A percentile compares a stretch with the other conserved stretches of the same genome.
Conservation (phyloP, 768 basidiomycete genomes). For the Auriscalpium orientale region DNA sequence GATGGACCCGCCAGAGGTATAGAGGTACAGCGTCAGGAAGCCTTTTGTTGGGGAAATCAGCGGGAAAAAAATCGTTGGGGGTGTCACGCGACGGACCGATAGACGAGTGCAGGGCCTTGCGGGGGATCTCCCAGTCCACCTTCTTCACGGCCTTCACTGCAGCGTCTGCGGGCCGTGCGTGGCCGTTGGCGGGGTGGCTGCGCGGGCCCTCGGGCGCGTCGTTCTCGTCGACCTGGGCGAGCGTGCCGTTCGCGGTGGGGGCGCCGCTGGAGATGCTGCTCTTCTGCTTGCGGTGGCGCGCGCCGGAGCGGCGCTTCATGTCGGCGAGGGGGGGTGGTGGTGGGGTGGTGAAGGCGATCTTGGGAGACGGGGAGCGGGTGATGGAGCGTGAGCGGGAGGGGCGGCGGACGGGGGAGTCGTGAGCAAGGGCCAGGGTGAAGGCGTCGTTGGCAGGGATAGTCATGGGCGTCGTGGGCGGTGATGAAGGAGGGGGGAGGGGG, state of each 20-base stretch:
- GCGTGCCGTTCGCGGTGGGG: slow-evolving; percentile 1
- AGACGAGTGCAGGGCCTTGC: slow-evolving; percentile 81
- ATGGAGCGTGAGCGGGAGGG: slow-evolving; percentile 15
- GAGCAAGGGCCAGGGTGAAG: slow-evolving; percentile 13
- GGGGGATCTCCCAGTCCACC: slow-evolving; percentile 84
- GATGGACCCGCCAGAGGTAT: slow-evolving; percentile 40
- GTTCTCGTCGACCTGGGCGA: slow-evolving; percentile 13
- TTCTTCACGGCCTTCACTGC: slow-evolving; percentile 3
- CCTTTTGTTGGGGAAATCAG: slow-evolving; percentile 29
- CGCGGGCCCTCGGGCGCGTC: slow-evolving; percentile 6
- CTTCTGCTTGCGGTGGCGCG: slow-evolving; percentile 12
- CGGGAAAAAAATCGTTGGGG: not conserved
- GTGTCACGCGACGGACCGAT: slow-evolving; percentile 54
- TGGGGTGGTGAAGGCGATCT: slow-evolving; percentile 12
- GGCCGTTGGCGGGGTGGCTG: slow-evolving; percentile 4
- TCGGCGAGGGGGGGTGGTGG: slow-evolving; percentile 7
- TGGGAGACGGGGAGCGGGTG: slow-evolving; percentile 16
- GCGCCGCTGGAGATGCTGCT: slow-evolving; percentile 6
- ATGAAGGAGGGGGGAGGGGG: not conserved
- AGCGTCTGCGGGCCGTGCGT: not conserved
- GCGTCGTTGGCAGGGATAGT: slow-evolving; percentile 14
- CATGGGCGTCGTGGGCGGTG: not conserved
- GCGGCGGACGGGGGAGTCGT: slow-evolving; percentile 13
- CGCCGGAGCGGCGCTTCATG: slow-evolving; percentile 9
- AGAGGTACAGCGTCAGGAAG: slow-evolving; percentile 56